phyloP scores from a whole-genome alignment of 2,329 filamentous ascomycete species.

The Dactylellina haptotyla region DNA sequence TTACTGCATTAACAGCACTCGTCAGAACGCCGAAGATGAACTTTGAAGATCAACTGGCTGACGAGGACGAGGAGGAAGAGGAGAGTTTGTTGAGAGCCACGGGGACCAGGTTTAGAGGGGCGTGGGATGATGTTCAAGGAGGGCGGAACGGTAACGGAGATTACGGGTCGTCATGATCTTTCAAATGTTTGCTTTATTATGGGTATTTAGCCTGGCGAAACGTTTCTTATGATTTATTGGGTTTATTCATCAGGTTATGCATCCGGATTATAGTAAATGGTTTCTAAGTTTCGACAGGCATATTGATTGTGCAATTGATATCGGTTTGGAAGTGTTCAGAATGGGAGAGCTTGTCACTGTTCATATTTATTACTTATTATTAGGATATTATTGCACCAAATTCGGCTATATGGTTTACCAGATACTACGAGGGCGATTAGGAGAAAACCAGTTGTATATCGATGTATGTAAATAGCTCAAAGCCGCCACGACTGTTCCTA shows the following conservation, averaged over 20 bases:
- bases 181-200: slow-evolving; percentile 4
- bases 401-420: too few species aligned
- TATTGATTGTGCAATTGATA: slow-evolving; percentile 35
- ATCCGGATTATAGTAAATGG: not conserved
- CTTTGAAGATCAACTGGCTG: slow-evolving; percentile 84
- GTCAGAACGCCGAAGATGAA: slow-evolving; percentile 83
- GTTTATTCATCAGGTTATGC: not conserved
- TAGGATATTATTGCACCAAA: too few species aligned
- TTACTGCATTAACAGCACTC: slow-evolving; percentile 81
- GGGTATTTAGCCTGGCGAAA: not conserved
- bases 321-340: not conserved
- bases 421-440: too few species aligned
- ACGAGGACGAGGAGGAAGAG: slow-evolving; percentile 85
- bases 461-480: too few species aligned
- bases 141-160: slow-evolving; percentile 4
- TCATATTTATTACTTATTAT: too few species aligned
- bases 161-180: not conserved
- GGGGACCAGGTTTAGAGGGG: slow-evolving; percentile 81
- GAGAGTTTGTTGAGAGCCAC: slow-evolving; percentile 89
- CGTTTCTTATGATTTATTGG: slow-evolving; percentile 2
- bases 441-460: too few species aligned
- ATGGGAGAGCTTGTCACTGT: too few species aligned
- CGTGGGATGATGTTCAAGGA: slow-evolving; percentile 87
- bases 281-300: slow-evolving; percentile 14
- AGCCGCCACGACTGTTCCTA: too few species aligned